Base-by-base conservation (phyloP, 345 rosid species). In the Pseudoturritis turrita region DNA sequence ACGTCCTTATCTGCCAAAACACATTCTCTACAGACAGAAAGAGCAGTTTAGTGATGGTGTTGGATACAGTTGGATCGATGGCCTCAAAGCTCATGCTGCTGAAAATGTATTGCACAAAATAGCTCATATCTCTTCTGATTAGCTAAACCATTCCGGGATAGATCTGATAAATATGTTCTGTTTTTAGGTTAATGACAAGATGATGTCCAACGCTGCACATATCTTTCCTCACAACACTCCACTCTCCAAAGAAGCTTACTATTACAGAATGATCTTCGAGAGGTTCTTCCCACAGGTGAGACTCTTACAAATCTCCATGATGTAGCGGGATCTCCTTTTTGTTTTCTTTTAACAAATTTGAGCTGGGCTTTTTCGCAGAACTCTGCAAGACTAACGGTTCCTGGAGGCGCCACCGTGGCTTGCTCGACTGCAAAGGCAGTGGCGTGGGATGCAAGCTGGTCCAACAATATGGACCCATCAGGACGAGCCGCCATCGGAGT, bases 21-120 rank as follows among this genome's bases (percentile, higher is more conserved):
- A 88, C 78, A 88, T 94, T 65, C 83, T 94, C 36, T 91, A 94
- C 81, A 89, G 98, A 72, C 98, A 94, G 80, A 94, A 94, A 54
- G 98, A 94, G 65, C 97, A 94, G 68, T 94, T 94, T 46, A 94
- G 98, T 73, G 98, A 94, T 57, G 97, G 98, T 26, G 98, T 94
- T 28, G 96, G 97, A 43, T 94, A 91, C 49, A 89, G 97, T 62
- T 94, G 98, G 98, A 94, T 94, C 15, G 98, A 91, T 82, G 97
- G 98, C 22, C 93, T 94, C 52, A 89, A 91, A 77, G 88, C 86
- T 21, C 97, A 94, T 62, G 92, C 98, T 65, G 83, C 80, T 19
- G 55, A 47, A 74, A 86, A 88, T 78, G 97, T 93, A 82, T 7
- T 31, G 13, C 50, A 62, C n/a, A 55, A 13, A 10, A 26, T 0